Conservation (phyloP, 1,139 yeast genomes). For the Geotrichum aggregatum region DNA sequence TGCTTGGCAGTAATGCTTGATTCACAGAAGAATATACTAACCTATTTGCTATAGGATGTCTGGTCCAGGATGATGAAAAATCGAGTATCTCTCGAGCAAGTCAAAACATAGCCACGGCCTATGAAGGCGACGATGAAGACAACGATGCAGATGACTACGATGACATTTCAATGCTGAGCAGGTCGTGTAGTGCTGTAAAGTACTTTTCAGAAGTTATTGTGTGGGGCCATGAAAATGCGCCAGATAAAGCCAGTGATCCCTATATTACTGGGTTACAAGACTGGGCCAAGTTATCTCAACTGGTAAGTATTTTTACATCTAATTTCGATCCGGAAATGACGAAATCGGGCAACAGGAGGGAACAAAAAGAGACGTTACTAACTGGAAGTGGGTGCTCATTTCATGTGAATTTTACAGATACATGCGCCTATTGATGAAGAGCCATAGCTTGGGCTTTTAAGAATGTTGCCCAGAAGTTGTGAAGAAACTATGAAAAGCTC, state of each 20-base stretch:
- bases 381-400: too few species aligned
- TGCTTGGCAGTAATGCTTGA: too few species aligned
- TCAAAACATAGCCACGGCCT: too few species aligned
- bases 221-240: slow-evolving; percentile 34
- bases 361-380: too few species aligned
- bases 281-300: slow-evolving; percentile 28
- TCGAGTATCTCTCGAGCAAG: too few species aligned
- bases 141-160: slow-evolving; percentile 20
- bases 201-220: slow-evolving; percentile 27
- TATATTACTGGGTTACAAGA: slow-evolving; percentile 30
- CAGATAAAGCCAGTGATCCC: slow-evolving; percentile 26
- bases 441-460: too few species aligned
- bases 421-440: too few species aligned
- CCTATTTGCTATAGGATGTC: not conserved
- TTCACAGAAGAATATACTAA: not conserved
- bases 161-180: slow-evolving; percentile 12
- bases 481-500: too few species aligned
- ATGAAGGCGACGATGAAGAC: slow-evolving; percentile 15
- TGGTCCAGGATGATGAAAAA: slow-evolving; percentile 14
- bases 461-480: too few species aligned
- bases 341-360: too few species aligned
- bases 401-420: too few species aligned
- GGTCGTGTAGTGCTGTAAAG: slow-evolving; percentile 23
- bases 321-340: not conserved
- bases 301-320: slow-evolving; percentile 22